Evolutionary conservation across 768 basidiomycete genomes (phyloP).

Genomic region (Melanogaster broomeanus): DNA sequence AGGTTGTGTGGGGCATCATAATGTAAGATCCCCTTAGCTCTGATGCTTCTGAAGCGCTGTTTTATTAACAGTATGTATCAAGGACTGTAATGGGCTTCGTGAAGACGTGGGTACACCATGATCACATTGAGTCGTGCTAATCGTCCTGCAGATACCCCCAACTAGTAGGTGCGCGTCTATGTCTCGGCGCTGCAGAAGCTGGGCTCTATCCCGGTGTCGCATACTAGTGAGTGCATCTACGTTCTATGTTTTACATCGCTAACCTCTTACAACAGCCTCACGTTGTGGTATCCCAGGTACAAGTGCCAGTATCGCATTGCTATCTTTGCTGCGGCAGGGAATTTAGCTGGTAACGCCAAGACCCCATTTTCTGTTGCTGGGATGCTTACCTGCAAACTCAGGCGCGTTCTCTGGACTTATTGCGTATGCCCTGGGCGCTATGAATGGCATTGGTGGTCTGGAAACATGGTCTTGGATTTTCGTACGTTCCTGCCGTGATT

Average conservation of each 20-base stretch:
- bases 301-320: slow-evolving; percentile 60
- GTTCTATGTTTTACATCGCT: not conserved
- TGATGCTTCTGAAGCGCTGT: slow-evolving; percentile 5
- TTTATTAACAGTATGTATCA: not conserved
- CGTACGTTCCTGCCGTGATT: slow-evolving; percentile 31
- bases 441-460: slow-evolving; percentile 48
- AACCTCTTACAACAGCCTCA: slow-evolving; percentile 40
- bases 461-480: slow-evolving; percentile 75
- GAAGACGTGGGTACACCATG: slow-evolving; percentile 45
- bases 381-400: not conserved
- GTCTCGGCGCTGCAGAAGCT: slow-evolving; percentile 67
- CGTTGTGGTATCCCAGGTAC: slow-evolving; percentile 69
- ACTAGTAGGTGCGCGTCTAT: slow-evolving; percentile 56
- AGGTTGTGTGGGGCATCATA: slow-evolving; percentile 66
- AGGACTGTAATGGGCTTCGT: slow-evolving; percentile 71
- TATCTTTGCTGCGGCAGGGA: slow-evolving; percentile 66
- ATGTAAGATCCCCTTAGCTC: slow-evolving; percentile 38
- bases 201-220: slow-evolving; percentile 74
- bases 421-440: slow-evolving; percentile 55
- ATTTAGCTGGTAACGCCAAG: slow-evolving; percentile 45
- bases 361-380: not conserved
- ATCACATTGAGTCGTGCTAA: not conserved
- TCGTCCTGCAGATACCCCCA: slow-evolving; percentile 51
- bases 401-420: slow-evolving; percentile 61
- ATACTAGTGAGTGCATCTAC: slow-evolving; percentile 56